phyloP scores from a whole-genome alignment of 2,329 filamentous ascomycete species.

The Penicillium griseofulvum region DNA sequence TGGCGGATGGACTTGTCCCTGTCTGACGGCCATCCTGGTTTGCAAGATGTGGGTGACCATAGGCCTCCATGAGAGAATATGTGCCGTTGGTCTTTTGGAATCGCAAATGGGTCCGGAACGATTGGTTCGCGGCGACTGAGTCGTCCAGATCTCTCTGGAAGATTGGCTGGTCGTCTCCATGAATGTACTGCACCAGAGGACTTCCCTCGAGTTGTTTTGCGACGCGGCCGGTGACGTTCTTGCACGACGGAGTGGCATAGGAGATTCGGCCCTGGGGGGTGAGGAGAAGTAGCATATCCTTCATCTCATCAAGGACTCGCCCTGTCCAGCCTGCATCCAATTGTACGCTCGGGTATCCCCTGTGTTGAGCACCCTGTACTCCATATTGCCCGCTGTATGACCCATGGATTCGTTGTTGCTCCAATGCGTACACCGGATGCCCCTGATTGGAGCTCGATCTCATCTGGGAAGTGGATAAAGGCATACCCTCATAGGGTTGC shows the following conservation, averaged over 20 bases:
- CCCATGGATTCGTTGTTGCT: slow-evolving; percentile 12
- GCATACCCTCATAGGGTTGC: slow-evolving; percentile 10
- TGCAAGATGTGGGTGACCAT: slow-evolving; percentile 86
- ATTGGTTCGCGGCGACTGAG: slow-evolving; percentile 75
- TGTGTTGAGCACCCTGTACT: slow-evolving; percentile 10
- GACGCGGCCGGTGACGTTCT: slow-evolving; percentile 71
- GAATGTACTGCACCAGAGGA: slow-evolving; percentile 78
- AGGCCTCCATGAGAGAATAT: slow-evolving; percentile 82
- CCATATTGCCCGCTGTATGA: slow-evolving; percentile 13
- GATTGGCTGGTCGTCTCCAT: slow-evolving; percentile 77
- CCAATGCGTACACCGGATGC: slow-evolving; percentile 5
- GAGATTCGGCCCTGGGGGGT: slow-evolving; percentile 79
- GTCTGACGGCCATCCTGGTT: slow-evolving; percentile 58
- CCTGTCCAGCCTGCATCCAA: slow-evolving; percentile 78
- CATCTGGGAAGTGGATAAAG: slow-evolving; percentile 7
- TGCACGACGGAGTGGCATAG: slow-evolving; percentile 79
- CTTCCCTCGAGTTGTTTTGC: slow-evolving; percentile 68
- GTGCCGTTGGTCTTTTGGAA: slow-evolving; percentile 71
- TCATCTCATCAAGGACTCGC: slow-evolving; percentile 83
- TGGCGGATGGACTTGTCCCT: slow-evolving; percentile 62
- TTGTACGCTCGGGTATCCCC: slow-evolving; percentile 46
- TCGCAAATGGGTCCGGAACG: slow-evolving; percentile 81
- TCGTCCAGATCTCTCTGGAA: slow-evolving; percentile 88
- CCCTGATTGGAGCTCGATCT: slow-evolving; percentile 11
- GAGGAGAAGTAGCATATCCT: slow-evolving; percentile 83